Evolutionary conservation across 495 filamentous ascomycete species (phyloP), one percentile per base, ranked within the genome.

Genomic region (Cudoniella acicularis): DNA sequence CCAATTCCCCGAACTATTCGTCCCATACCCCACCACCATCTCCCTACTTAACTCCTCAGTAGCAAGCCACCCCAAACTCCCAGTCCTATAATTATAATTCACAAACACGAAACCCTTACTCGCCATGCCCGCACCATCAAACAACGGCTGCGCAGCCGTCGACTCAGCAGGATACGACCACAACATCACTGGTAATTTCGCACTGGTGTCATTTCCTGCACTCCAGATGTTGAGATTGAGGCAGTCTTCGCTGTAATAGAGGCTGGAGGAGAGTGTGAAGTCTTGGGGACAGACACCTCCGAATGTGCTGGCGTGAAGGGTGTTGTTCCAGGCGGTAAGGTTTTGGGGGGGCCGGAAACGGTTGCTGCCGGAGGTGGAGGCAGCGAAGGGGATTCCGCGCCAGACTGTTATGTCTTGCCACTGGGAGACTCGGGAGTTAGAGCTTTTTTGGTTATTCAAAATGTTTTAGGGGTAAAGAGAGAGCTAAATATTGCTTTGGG

Each of bases 11-110:
- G 57, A 54, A 26, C 51, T 61, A 16, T 55, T 55, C 1, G 43
- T 20, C 16, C 58, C 58, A 20, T 22, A 49, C 16, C 10, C 27
- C 1, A 2, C 16, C 16, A 20, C 10, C 13, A 49, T 20, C 21
- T 61, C 58, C 2, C 2, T 25, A 1, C 17, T 54, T 11, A 61
- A 43, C 18, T 61, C 51, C 11, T 50, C 50, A 3, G 23, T 27
- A 16, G 57, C 51, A 22, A 60, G 41, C 30, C 49, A 90, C 0
- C 86, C 86, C 17, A 89, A 77, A 0, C 85, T 71, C 10, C 83
- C 81, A 3, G 87, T 70, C 2, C 87, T 79, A 59, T 90, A 90
- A 66, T 84, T 85, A 52, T 86, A 84, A 67, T 80, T 82, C 43
- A 88, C 74, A 26, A 82, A 67, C 11, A 89, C 73, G 83, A 73